Evolutionary conservation across 2,329 filamentous ascomycete genomes (phyloP), one percentile per base, ranked within the genome.

Genomic region (Capronia coronata): DNA sequence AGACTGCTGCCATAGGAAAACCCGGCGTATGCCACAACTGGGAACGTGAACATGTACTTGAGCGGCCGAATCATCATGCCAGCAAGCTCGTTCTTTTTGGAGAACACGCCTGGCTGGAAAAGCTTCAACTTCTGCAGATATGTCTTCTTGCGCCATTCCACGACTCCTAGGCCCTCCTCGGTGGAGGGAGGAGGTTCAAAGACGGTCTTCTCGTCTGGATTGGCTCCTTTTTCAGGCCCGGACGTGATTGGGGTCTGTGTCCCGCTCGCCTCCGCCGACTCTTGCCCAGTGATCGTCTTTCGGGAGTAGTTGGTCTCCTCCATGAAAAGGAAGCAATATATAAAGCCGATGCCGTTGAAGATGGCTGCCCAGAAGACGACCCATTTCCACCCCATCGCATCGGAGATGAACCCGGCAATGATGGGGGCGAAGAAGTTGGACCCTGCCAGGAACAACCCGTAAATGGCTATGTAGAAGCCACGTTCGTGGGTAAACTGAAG

Each of bases 1-100:
- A 37, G 34, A 46, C 65, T 66, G 42, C 59, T 61, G 19, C 68
- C 68, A 56, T 70, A 70, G 16, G 54, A 61, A 58, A 70, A 70
- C 14, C 68, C 68, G 19, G 65, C 60, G 51, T 66, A 71, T 49
- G 63, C 61, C 38, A 70, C 67, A 27, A 69, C 64, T 1, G 67
- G 64, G 44, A 67, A 69, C 2, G 48, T 56, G 30, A 43, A n/a
- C 14, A 49, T 34, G 35, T 54, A 52, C 21, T 18, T 37, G 34
- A 37, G 34, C 34, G 34, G 34, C 13, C 34, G 14, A 16, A 43
- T 11, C 25, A 43, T 40, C 25, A 43, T 48, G 23, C 34, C 34
- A 11, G 14, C 14, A 13, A 37, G n/a, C 18, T 54, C 27, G 40
- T 45, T 44, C 13, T 52, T 35, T 21, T 52, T 51, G 13, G 14